Evolutionary conservation across 129 eudicot species (phyloP).

Genomic region (Chrysanthemum seticuspe): DNA sequence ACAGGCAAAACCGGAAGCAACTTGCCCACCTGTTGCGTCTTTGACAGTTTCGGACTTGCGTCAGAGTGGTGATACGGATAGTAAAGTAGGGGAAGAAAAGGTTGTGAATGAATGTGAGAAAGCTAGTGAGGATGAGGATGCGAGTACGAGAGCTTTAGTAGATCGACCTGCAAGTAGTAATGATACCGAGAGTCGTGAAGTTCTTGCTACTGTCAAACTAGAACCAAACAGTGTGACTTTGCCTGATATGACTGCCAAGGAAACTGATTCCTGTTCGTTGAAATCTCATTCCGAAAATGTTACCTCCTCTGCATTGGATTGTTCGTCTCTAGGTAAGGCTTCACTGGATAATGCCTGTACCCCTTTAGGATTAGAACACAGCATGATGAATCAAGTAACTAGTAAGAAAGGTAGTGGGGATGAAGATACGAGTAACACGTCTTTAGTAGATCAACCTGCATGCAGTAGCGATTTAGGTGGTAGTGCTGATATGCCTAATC

Average conservation of each 20-base stretch:
- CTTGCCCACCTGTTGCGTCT: slow-evolving; percentile 8
- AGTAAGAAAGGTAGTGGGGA: slow-evolving; percentile 3
- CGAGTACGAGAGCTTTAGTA: slow-evolving; percentile 19
- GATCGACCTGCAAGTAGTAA: slow-evolving; percentile 23
- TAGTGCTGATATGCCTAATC: not conserved
- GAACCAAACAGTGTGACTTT: too few species aligned
- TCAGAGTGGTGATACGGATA: slow-evolving; percentile 17
- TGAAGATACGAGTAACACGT: slow-evolving; percentile 20
- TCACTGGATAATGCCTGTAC: too few species aligned
- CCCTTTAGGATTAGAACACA: too few species aligned
- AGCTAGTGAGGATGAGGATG: slow-evolving; percentile 17
- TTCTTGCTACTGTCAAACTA: too few species aligned
- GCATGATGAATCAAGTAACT: not conserved
- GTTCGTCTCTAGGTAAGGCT: too few species aligned
- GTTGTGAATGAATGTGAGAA: not conserved
- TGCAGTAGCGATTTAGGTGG: slow-evolving; percentile 11
- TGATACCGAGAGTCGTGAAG: too few species aligned
- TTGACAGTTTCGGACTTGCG: not conserved
- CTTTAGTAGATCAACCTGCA: slow-evolving; percentile 29
- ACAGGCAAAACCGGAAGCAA: slow-evolving; percentile 13
- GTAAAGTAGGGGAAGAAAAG: slow-evolving; percentile 24
- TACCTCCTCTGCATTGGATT: too few species aligned
- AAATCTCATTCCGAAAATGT: too few species aligned
- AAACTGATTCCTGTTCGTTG: too few species aligned
- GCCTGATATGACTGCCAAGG: too few species aligned